Evolutionary conservation across 805 yeast genomes (phyloP), one percentile per base, ranked within the genome.

Genomic region (Wickerhamiella azymoides): DNA sequence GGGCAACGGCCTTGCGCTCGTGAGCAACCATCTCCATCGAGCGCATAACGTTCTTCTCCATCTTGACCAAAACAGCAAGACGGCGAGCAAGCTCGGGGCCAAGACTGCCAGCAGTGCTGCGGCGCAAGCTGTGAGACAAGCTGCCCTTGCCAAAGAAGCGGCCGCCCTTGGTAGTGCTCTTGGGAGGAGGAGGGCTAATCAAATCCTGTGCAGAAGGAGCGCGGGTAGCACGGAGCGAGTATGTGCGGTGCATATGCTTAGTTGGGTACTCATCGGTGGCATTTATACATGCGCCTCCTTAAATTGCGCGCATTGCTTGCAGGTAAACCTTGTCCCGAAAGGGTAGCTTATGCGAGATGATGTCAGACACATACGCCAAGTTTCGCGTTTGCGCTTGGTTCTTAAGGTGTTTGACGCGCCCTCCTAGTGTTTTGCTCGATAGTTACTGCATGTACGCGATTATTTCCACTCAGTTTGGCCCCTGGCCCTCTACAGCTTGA

Each of bases 201-300:
- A 89, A 68, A 69, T 89, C 96, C 54, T 95, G 77, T 50, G 97
- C 97, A 48, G 98, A 88, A 51, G 98, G 98, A 35, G 96, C 97
- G 68, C 95, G 83, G 47, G 80, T 66, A 58, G 86, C 79, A 77
- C 98, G 86, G 68, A 89, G 74, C 30, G 98, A 89, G 70, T 92
- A 92, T 43, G 98, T 89, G 80, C 96, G 83, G 75, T 89, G 96
- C 98, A 92, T 92, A 26, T 38, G 32, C 40, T 18, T 25, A 14
- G 45, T 16, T 28, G 48, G 52, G 47, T 21, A 19, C 11, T 27
- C 33, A 30, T 30, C 10, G 24, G 35, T 39, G 43, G n/a, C 41
- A 47, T 46, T 46, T 49, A 47, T 49, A 47, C 47, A 46, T 44
- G 36, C 47, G 49, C 45, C 40, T 30, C 43, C 40, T 36, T 30